Base-by-base conservation (phyloP, 2,329 filamentous ascomycete species). In the Penicillium sumatraense region DNA sequence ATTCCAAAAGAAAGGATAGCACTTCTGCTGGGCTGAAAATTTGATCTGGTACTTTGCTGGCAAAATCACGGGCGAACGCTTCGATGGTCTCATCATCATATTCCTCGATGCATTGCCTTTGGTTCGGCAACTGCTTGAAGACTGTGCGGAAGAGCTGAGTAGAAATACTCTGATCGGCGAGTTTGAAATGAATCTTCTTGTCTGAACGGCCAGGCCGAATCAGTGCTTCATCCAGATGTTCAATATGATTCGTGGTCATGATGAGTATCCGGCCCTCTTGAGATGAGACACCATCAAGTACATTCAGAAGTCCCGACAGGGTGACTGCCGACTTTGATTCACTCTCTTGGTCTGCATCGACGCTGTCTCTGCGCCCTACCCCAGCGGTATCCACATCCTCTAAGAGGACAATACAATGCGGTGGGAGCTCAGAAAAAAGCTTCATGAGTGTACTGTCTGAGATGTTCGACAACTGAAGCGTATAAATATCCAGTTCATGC, bases 351-450 rank as follows among this genome's bases (percentile, higher is more conserved):
- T 49, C 48, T 55, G 24, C 18, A 27, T 60, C 49, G 6, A 47
- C 20, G 49, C 47, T 47, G n/a, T 53, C 52, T 35, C 49, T 46
- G 21, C 46, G 51, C 29, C 41, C 53, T 24, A 59, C 35, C 21
- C 88, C 89, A 2, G 88, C 88, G 1, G 83, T 87, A 68, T 92
- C 89, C 51, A 92, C 89, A 61, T 92, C 89, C 68, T 92, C 89
- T 3, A 92, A 82, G 1, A 92, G 81, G 1, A 92, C 86, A 14
- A 91, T 83, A 60, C 89, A 91, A 46, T 86, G 84, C 13, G 81
- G 81, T 0, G 89, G 89, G 3, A 92, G 82, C 35, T 84, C 81
- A 21, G 83, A 76, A 64, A 92, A 91, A 3, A 92, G 80, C 1
- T 76, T 72, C 3, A 81, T 80, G 0, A 91, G 80, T 16, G 80